These are phyloP conservation scores for Calonectria pteridis DNA, from an alignment of 2,329 filamentous ascomycete species.

Conservation along the genomic window DNA sequence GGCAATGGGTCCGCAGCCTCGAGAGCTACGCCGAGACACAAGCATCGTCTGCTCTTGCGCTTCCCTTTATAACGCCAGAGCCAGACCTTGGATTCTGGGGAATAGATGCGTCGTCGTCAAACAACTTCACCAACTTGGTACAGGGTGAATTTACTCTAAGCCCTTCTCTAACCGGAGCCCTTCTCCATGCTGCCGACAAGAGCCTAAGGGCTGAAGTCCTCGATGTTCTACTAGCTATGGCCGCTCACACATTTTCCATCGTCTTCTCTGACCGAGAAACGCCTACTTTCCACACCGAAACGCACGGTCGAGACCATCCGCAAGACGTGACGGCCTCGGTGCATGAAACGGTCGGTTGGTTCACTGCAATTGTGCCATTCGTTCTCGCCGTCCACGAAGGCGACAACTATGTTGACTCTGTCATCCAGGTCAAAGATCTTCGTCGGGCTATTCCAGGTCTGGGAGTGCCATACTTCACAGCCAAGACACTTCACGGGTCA, in stretches of 20 bases:
- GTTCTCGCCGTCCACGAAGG: neutral
- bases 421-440: neutral
- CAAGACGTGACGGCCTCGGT: neutral
- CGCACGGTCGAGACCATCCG: slow-evolving; percentile 50
- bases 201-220: neutral
- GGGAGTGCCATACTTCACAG: neutral
- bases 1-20: slow-evolving; percentile 48
- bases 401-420: neutral
- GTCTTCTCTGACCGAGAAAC: slow-evolving; percentile 34
- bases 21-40: slow-evolving; percentile 37
- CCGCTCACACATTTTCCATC: slow-evolving; percentile 38
- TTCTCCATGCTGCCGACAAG: neutral
- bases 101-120: neutral
- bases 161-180: neutral
- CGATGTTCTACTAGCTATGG: slow-evolving; percentile 39
- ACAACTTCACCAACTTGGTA: neutral
- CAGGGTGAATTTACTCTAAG: neutral
- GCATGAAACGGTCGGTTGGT: neutral
- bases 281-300: slow-evolving; percentile 50
- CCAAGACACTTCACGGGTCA: neutral
- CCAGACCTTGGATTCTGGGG: neutral
- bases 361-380: neutral
- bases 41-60: neutral
- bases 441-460: neutral
- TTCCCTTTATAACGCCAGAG: neutral